phyloP scores from a whole-genome alignment of 305 asterid species.

The Solanum aculeatissimum region DNA sequence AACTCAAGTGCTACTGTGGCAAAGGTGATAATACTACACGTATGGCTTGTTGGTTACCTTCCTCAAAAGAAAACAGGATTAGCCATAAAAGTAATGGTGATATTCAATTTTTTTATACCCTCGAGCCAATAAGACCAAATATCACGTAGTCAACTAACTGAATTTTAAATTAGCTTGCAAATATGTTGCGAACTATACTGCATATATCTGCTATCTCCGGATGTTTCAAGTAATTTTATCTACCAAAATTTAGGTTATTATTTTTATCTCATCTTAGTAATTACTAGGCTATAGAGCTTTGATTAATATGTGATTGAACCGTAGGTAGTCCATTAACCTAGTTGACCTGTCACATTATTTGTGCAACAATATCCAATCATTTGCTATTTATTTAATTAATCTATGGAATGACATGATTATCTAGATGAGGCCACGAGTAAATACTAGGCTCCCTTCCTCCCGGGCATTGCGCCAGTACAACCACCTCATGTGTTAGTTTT shows the following conservation, averaged over 20 bases:
- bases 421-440: not conserved
- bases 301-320: not conserved
- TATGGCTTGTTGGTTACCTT: conserved; percentile 6
- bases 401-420: not conserved
- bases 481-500: not conserved
- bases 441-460: not conserved
- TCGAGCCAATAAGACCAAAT: too few species aligned
- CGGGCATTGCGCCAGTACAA: not conserved
- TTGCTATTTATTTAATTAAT: not conserved
- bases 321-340: not conserved
- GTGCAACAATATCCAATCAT: not conserved
- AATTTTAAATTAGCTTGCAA: not conserved
- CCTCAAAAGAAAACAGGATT: not conserved
- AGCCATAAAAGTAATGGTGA: not conserved
- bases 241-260: too few species aligned
- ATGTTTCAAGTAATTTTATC: too few species aligned
- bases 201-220: too few species aligned
- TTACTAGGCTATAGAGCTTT: too few species aligned
- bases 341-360: not conserved
- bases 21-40: not conserved
- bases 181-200: not conserved
- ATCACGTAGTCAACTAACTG: too few species aligned
- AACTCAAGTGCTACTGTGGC: not conserved
- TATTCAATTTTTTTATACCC: not conserved
- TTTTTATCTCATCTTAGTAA: not conserved